A percentile compares a stretch with the other conserved stretches of the same genome.
Conservation (phyloP, 139 green algal species). For the Chlamydomonas sp. region DNA sequence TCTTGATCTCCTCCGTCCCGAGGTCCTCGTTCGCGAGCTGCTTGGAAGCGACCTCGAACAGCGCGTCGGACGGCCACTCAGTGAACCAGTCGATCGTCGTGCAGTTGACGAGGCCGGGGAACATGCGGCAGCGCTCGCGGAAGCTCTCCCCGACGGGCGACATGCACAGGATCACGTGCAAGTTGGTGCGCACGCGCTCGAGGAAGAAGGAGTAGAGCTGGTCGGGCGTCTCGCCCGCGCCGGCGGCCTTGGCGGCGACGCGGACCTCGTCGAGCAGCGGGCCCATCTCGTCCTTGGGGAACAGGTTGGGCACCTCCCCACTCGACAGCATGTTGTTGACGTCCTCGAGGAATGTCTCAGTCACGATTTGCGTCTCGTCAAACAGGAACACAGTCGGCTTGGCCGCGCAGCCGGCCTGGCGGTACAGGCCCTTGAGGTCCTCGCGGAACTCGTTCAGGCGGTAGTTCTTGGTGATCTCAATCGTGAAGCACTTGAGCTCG, state of each 20-base stretch:
- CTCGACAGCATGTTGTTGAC: slow-evolving; percentile 77
- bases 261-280: slow-evolving; percentile 68
- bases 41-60: slow-evolving; percentile 60
- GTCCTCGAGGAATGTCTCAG: slow-evolving; percentile 76
- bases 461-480: slow-evolving; percentile 78
- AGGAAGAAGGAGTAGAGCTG: slow-evolving; percentile 68
- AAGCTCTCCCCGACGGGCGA: slow-evolving; percentile 68
- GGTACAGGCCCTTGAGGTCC: slow-evolving; percentile 67
- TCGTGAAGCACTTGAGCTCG: slow-evolving; percentile 68
- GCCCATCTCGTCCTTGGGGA: slow-evolving; percentile 65
- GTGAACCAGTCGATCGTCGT: slow-evolving; percentile 85
- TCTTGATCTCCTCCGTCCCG: slow-evolving; percentile 47
- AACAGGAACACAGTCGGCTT: slow-evolving; percentile 73
- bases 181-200: slow-evolving; percentile 66
- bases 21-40: slow-evolving; percentile 49
- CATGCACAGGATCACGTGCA: slow-evolving; percentile 74
- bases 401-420: slow-evolving; percentile 53
- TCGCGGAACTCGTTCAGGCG: slow-evolving; percentile 54
- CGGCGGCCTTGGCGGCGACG: slow-evolving; percentile 45
- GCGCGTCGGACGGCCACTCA: slow-evolving; percentile 68
- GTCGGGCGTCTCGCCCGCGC: slow-evolving; percentile 52
- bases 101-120: slow-evolving; percentile 78
- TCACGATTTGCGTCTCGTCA: slow-evolving; percentile 73
- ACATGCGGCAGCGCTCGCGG: slow-evolving; percentile 67
- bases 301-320: slow-evolving; percentile 59